Evolutionary conservation across 257 asterid species (phyloP).

Genomic region (Osmanthus fragrans): DNA sequence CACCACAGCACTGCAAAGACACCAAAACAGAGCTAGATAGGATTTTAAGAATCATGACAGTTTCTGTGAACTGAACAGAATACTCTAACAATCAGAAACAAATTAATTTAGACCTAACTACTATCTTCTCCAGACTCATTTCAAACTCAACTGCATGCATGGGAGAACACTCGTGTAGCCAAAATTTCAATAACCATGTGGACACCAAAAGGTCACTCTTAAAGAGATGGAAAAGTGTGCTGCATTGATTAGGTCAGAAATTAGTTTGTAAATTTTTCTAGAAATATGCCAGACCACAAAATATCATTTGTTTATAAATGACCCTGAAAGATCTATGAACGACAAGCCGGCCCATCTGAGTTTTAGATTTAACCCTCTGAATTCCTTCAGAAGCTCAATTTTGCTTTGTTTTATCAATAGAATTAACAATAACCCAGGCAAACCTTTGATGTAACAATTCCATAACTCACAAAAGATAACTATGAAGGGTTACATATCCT

Average conservation of each 20-base stretch:
- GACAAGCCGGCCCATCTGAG: not conserved
- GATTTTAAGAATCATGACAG: not conserved
- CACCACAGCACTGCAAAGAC: slow-evolving; percentile 57
- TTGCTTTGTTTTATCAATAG: not conserved
- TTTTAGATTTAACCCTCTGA: not conserved
- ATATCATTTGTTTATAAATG: not conserved
- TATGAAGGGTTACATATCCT: not conserved
- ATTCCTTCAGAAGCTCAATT: not conserved
- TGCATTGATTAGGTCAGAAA: not conserved
- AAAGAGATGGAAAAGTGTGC: not conserved
- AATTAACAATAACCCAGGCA: not conserved
- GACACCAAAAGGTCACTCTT: not conserved
- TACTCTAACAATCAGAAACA: not conserved
- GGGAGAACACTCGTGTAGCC: not conserved
- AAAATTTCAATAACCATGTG: not conserved
- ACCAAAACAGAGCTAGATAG: not conserved
- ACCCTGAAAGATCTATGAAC: not conserved
- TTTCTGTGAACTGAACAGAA: not conserved
- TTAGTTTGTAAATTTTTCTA: not conserved
- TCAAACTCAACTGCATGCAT: not conserved
- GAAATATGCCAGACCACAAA: not conserved
- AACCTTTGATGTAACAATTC: not conserved
- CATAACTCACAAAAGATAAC: not conserved
- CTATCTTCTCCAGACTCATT: not conserved
- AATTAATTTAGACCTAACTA: not conserved